Base-by-base conservation (phyloP, 805 yeast genomes). In the Candida wancherniae region DNA sequence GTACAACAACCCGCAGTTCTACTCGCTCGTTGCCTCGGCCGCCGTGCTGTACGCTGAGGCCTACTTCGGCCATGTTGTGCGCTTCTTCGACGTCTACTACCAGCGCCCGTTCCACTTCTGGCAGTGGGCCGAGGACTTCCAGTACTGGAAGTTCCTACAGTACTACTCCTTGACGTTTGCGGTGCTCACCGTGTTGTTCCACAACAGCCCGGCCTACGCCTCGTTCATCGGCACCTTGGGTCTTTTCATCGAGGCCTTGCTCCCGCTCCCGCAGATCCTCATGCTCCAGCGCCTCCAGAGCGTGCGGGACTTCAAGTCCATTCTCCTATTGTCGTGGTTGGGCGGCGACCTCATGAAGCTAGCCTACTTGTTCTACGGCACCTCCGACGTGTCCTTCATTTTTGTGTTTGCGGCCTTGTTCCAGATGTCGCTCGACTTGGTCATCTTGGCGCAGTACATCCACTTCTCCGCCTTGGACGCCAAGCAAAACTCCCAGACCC, bases 301-400 rank as follows among this genome's bases (percentile, higher is more conserved):
- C 0, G 76, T 83, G 6, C 80, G 80, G 42, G 90, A 92, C 37
- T 87, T 87, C 61, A 80, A 86, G 47, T 64, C 78, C 29, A 74
- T 90, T 16, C 61, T 87, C 19, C 53, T 87, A 21, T 58, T 86
- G 12, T 80, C 88, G 48, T 87, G 97, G 97, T 63, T 87, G 4
- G 80, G 90, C 37, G 96, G 96, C 35, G 97, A 87, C 58, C 63
- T 80, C 23, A 71, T 85, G 22, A 88, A 88, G 53, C 73, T 85
- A 15, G 64, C 79, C 31, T 84, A 84, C 48, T 61, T 84, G 31
- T 46, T 83, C n/a, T 83, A 69, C 54, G 94, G 94, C 10, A 82
- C 92, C 1, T 71, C 71, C 32, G 71, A 83, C 43, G 73, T 84
- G 17, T 78, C 87, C 2, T 44, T 60, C 5, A 63, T 83, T 5